These are phyloP conservation scores for Thymus quinquecostatus DNA, from an alignment of 257 asterid genomes.

Conservation along the genomic window DNA sequence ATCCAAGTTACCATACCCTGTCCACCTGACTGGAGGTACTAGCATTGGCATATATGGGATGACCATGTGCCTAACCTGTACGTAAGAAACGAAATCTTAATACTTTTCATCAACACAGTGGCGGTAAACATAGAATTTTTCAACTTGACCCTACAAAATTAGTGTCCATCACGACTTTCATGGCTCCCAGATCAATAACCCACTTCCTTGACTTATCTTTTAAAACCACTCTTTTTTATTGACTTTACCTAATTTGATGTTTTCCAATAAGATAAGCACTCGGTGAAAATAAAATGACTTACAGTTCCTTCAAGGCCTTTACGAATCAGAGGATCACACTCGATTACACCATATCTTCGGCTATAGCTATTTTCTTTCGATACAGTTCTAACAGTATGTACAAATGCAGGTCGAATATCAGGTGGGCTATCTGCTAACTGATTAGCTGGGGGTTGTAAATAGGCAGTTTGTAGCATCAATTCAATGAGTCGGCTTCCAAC, in stretches of 20 bases:
- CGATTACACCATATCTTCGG: slow-evolving; percentile 83
- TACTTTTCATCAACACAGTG: slow-evolving; percentile 20
- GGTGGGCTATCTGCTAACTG: slow-evolving; percentile 70
- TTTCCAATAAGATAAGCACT: slow-evolving; percentile 11
- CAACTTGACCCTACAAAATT: slow-evolving; percentile 14
- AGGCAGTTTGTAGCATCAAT: slow-evolving; percentile 82
- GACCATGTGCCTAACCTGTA: slow-evolving; percentile 96
- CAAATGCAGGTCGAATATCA: slow-evolving; percentile 92
- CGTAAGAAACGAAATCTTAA: slow-evolving; percentile 7
- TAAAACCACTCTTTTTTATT: slow-evolving; percentile 21
- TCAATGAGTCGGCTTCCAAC: slow-evolving; percentile 90
- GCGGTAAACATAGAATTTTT: slow-evolving; percentile 9
- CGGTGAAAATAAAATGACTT: slow-evolving; percentile 36
- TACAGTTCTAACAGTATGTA: slow-evolving; percentile 64
- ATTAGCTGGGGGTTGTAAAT: slow-evolving; percentile 73
- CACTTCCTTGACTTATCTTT: slow-evolving; percentile 21
- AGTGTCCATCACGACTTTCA: slow-evolving; percentile 17
- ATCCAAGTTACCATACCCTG: slow-evolving; percentile 58
- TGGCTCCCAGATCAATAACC: slow-evolving; percentile 22
- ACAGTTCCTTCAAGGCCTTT: slow-evolving; percentile 91
- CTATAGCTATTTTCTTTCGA: slow-evolving; percentile 59
- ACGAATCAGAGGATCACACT: slow-evolving; percentile 77
- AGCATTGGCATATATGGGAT: slow-evolving; percentile 98
- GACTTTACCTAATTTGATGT: slow-evolving; percentile 8
- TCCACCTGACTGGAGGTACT: slow-evolving; percentile 93